Conservation (phyloP, 1,284 basidiomycete genomes). For the Rhizoctonia solani region DNA sequence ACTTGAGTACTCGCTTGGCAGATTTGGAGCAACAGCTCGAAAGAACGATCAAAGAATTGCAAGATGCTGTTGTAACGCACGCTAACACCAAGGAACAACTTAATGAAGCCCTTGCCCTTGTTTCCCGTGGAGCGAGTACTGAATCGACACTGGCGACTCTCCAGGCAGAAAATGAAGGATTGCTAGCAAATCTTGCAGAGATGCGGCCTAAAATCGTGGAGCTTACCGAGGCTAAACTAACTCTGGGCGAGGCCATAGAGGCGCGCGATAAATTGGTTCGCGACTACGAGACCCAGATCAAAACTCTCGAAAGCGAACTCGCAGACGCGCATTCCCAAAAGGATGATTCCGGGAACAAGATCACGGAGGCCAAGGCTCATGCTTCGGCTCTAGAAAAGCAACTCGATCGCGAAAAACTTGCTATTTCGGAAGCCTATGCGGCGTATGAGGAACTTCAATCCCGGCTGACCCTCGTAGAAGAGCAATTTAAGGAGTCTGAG, state of each 20-base stretch:
- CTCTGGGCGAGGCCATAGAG: conserved; percentile 65
- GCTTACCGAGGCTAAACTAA: conserved; percentile 67
- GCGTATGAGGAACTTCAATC: conserved; percentile 55
- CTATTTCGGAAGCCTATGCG: conserved; percentile 59
- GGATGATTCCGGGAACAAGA: conserved; percentile 52
- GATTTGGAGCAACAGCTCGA: conserved; percentile 62
- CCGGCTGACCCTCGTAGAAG: conserved; percentile 8
- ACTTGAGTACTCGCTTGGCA: conserved; percentile 53
- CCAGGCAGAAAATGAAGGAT: conserved; percentile 68
- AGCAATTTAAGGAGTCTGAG: conserved; percentile 19
- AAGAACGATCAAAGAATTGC: conserved; percentile 55
- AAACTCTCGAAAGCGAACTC: conserved; percentile 62
- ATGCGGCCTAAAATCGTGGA: conserved; percentile 84
- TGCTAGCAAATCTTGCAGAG: conserved; percentile 78
- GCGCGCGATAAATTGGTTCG: conserved; percentile 57
- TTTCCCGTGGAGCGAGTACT: conserved; percentile 75
- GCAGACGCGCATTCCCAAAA: conserved; percentile 58
- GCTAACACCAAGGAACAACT: conserved; percentile 43
- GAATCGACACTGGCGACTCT: conserved; percentile 63
- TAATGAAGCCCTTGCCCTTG: conserved; percentile 59
- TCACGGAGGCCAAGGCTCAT: conserved; percentile 50
- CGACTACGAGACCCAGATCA: conserved; percentile 60
- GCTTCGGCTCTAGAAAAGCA: conserved; percentile 17
- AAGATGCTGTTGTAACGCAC: conserved; percentile 58
- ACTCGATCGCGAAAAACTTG: conserved; percentile 56